A percentile compares a stretch with the other conserved stretches of the same genome.
phyloP scores from a whole-genome alignment of 257 asterid genomes.

The Solanum stenotomum region DNA sequence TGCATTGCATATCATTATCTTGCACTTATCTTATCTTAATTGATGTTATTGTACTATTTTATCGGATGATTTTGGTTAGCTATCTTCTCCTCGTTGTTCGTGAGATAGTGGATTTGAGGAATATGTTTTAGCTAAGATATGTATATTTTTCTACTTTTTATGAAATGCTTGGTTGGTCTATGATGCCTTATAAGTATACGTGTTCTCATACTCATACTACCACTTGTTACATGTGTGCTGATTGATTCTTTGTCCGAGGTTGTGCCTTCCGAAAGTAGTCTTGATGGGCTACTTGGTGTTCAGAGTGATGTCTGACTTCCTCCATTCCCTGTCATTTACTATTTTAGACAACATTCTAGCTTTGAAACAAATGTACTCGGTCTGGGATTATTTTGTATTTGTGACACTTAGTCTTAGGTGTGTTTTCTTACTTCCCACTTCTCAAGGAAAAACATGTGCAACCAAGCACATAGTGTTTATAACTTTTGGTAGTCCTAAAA shows the following conservation, averaged over 20 bases:
- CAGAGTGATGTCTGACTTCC: not conserved
- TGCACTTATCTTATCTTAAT: not conserved
- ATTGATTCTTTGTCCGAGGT: not conserved
- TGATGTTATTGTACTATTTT: not conserved
- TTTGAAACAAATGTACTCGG: not conserved
- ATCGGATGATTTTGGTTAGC: not conserved
- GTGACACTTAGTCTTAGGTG: not conserved
- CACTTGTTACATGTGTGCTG: not conserved
- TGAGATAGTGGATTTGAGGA: not conserved
- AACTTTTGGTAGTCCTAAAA: not conserved
- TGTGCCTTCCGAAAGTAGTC: not conserved
- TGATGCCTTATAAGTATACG: too few species aligned
- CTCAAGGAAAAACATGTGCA: not conserved
- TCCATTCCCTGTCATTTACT: not conserved
- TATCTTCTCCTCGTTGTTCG: too few species aligned
- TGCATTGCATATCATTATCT: not conserved
- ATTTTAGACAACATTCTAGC: not conserved
- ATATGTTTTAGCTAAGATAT: not conserved
- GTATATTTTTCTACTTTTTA: too few species aligned
- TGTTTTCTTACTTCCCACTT: not conserved
- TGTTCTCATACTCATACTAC: not conserved
- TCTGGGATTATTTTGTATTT: not conserved
- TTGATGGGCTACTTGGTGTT: not conserved
- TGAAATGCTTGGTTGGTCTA: too few species aligned
- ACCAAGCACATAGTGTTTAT: not conserved